phyloP scores from a whole-genome alignment of 106 monocot species.

The Posidonia australis region DNA sequence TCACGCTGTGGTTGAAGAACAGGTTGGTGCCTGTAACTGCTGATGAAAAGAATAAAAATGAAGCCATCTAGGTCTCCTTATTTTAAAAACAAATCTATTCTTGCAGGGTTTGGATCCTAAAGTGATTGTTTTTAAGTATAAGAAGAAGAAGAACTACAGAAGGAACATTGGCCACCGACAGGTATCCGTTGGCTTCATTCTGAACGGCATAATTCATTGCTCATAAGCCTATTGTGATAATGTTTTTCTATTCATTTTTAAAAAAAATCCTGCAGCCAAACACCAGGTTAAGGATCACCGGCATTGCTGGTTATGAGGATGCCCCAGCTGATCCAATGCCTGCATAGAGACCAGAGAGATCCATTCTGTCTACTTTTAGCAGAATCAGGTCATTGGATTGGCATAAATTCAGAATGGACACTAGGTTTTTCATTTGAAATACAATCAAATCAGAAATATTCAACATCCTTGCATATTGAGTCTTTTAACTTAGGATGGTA shows the following conservation, averaged over 20 bases:
- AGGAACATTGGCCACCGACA: slow-evolving; percentile 95
- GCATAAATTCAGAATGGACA: no score
- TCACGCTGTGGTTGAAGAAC: slow-evolving; percentile 95
- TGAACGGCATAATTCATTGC: neutral
- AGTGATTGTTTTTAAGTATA: slow-evolving; percentile 91
- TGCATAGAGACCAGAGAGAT: slow-evolving; percentile 5
- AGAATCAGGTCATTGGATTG: no score
- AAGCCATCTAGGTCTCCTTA: neutral
- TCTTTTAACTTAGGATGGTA: no score
- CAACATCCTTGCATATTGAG: no score
- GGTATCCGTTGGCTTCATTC: slow-evolving; percentile 11
- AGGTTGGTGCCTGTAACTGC: slow-evolving; percentile 25
- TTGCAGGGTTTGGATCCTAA: slow-evolving; percentile 72
- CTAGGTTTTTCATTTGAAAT: no score
- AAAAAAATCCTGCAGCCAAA: slow-evolving; percentile 64
- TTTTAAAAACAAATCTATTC: neutral
- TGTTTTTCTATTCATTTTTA: neutral
- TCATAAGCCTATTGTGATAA: neutral
- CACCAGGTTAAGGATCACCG: slow-evolving; percentile 74
- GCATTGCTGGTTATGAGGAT: slow-evolving; percentile 81
- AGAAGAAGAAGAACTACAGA: slow-evolving; percentile 87
- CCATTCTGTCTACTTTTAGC: no score
- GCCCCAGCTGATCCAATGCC: slow-evolving; percentile 61
- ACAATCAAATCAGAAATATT: no score
- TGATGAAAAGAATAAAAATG: neutral